Evolutionary conservation across 1,284 basidiomycete genomes (phyloP).

Genomic region (Hymenochaete sp.): DNA sequence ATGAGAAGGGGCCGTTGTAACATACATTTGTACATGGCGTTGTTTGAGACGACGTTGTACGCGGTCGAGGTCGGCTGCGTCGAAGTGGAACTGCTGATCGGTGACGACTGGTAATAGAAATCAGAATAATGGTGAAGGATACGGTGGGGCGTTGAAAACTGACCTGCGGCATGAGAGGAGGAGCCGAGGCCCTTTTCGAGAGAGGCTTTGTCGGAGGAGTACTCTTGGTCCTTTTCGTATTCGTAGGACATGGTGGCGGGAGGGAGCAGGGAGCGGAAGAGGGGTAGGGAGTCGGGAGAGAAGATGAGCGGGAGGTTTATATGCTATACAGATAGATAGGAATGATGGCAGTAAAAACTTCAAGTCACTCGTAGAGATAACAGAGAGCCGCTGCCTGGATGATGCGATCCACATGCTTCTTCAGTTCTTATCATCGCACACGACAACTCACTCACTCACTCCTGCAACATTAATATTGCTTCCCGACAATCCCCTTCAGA

Average conservation of each 20-base stretch:
- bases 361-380: too few relatives aligned
- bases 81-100: conserved; percentile 29
- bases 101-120: conserved; percentile 15
- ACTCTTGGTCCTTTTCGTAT: conserved; percentile 22
- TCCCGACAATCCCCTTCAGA: too few relatives aligned
- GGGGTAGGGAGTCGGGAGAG: conserved; percentile 2
- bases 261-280: conserved; percentile 1
- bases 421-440: too few relatives aligned
- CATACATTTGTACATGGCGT: conserved; percentile 65
- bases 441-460: too few relatives aligned
- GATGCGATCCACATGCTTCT: too few relatives aligned
- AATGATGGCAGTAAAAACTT: too few relatives aligned
- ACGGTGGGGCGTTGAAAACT: conserved; percentile 1
- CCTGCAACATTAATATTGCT: too few relatives aligned
- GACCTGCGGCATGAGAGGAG: conserved; percentile 24
- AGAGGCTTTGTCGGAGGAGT: conserved; percentile 19
- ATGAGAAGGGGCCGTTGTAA: conserved; percentile 11
- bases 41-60: conserved; percentile 59
- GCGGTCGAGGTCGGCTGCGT: conserved; percentile 49
- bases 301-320: conserved; percentile 11
- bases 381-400: too few relatives aligned
- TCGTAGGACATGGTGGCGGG: conserved; percentile 20
- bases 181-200: conserved; percentile 28
- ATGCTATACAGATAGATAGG: conserved; percentile 3
- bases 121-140: conserved; percentile 1